Conservation (phyloP, 2,329 filamentous ascomycete species). For the Ophiocordyceps camponoti-floridani region DNA sequence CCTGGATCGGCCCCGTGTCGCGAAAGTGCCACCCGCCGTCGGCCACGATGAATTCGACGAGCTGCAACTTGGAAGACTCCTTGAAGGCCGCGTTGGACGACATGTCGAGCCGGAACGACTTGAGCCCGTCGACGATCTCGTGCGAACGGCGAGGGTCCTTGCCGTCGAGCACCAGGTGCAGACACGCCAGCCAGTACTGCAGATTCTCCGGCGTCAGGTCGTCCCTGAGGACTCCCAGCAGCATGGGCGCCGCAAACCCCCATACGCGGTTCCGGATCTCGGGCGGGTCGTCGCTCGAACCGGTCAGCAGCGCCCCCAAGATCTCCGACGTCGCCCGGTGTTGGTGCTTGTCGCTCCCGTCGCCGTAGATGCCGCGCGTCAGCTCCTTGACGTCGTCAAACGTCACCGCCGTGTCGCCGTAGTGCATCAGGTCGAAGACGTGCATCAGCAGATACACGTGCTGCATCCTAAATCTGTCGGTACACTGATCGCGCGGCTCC, state of each 20-base stretch:
- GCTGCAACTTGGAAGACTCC: conserved; percentile 86
- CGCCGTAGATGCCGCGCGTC: conserved; percentile 60
- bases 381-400: conserved; percentile 81
- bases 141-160: conserved; percentile 79
- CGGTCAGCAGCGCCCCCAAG: conserved; percentile 65
- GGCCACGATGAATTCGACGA: conserved; percentile 73
- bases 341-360: conserved; percentile 94
- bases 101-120: conserved; percentile 82
- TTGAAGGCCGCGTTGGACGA: conserved; percentile 94
- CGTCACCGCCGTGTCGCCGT: conserved; percentile 56
- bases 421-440: conserved; percentile 76
- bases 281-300: conserved; percentile 59
- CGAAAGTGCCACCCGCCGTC: conserved; percentile 96
- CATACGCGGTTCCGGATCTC: conserved; percentile 63
- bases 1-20: conserved; percentile 67
- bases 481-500: conserved; percentile 65
- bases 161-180: conserved; percentile 74
- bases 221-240: conserved; percentile 75
- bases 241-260: conserved; percentile 78
- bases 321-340: conserved; percentile 93
- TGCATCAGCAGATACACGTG: conserved; percentile 78
- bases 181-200: conserved; percentile 84
- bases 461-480: conserved; percentile 79
- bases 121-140: conserved; percentile 69
- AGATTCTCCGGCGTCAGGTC: conserved; percentile 88